Base-by-base conservation (phyloP, 179 eudicot genomes). In the Beta corolliflora region DNA sequence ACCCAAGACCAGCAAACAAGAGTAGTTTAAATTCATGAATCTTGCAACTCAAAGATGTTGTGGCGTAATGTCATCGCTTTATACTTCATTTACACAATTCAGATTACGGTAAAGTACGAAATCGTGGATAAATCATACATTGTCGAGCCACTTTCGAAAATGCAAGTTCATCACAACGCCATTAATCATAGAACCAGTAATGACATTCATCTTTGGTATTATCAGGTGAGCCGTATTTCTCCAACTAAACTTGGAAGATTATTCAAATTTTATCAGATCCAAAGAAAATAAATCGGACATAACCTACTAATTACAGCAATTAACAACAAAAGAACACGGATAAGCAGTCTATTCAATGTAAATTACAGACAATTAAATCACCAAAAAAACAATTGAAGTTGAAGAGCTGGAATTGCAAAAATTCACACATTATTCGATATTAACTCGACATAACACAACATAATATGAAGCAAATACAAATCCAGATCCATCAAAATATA, bases 191-290 rank as follows among this genome's bases (percentile, higher is more conserved):
- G 4, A 48, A 12, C 31, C 12, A 45, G 11, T 36, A 16, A 8
- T 41, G 72, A 9, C 72, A 41, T 29, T 25, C 19, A 31, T 36
- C 9, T 16, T 11, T 12, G 48, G 18, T 10, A 21, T 29, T 19
- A 45, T 52, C 55, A 21, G 36, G 4, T 68, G 41, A 54, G 2
- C 60, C 66, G n/a, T 48, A 9, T 19, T 71, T 46, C n/a, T 61
- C 18, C 13, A 15, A 74, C 69, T 23, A 16, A 75, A 68, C 36
- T 56, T 8, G 18, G 15, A 21, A 76, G 69, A 29, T 69, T 60
- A 3, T 7, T 16, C 52, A 9, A 71, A 77, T 59, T n/a, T 1
- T 5, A 8, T 3, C 71, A 77, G 80, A 81, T 77, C 80, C 75
- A 67, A 19, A 41, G 21, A 11, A 36, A 74, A 25, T 13, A 0